Evolutionary conservation across 768 basidiomycete genomes (phyloP), one percentile per base, ranked within the genome.

Genomic region (Leucosporidium yakuticum): DNA sequence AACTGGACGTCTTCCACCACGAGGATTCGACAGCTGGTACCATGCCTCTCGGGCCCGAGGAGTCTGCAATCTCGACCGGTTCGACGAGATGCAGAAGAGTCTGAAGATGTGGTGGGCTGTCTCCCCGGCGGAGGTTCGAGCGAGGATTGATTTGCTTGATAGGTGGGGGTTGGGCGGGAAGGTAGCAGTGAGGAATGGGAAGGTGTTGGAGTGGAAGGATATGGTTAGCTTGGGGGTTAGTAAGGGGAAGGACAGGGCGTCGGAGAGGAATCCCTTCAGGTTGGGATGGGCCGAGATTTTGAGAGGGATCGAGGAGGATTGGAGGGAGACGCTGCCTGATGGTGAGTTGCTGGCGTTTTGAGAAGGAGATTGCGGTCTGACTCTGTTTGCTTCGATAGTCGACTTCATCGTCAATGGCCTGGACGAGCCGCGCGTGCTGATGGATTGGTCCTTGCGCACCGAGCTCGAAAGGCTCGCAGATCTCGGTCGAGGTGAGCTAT

Each of bases 331-430:
- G 17, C 23, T 62, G 21, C 61, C 66, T 0, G 66, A 62, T 25
- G 61, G 55, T 62, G 36, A 47, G 64, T 53, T 25, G 23, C 21
- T 47, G n/a, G 36, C 39, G 21, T n/a, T 17, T 14, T n/a, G 32
- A 3, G 57, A 23, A 44, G 34, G 34, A n/a, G 36, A 9, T n/a
- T n/a, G 25, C n/a, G 12, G 12, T 47, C 4, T 7, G 39, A 27
- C 14, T 31, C 51, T 53, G 50, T 39, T 21, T 12, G 1, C 9
- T 4, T n/a, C 9, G 47, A n/a, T 60, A 67, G 66, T 63, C 39
- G 66, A 67, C 49, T 51, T 62, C 9, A 63, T 58, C 23, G n/a
- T 67, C 47, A 67, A 63, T 56, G 50, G 51, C 27, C 48, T 67
- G 49, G 66, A 67, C 55, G 66, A 67, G 49, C 66, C 66, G 4